A percentile compares a stretch with the other conserved stretches of the same genome.
phyloP scores from a whole-genome alignment of 345 rosid genomes.

The Brassica napus region DNA sequence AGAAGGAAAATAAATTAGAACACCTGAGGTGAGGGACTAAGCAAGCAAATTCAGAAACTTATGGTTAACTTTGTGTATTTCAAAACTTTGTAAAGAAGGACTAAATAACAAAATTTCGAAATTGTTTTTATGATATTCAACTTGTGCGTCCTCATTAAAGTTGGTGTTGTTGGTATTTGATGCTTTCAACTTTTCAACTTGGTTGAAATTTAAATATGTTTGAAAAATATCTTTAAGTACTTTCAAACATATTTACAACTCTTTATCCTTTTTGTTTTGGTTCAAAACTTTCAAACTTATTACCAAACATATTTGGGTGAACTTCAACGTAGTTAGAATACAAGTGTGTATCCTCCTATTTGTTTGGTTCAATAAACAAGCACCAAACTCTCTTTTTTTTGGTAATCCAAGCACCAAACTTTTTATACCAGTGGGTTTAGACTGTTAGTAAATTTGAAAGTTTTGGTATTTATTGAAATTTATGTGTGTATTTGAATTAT shows the following conservation, averaged over 20 bases:
- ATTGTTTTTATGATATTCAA: neutral
- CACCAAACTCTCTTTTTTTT: no score
- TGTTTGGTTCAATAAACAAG: neutral
- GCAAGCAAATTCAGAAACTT: neutral
- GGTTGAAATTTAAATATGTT: constrained; percentile 15
- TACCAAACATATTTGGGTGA: no score
- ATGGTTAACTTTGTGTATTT: neutral
- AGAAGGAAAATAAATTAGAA: neutral
- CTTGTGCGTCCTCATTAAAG: constrained; percentile 17
- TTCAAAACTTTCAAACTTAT: no score
- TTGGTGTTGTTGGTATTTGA: constrained; percentile 31
- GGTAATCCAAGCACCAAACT: no score
- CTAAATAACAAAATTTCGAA: neutral
- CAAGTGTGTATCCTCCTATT: neutral
- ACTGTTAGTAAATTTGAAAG: no score
- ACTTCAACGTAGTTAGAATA: neutral
- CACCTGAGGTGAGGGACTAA: constrained; percentile 7
- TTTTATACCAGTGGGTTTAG: neutral
- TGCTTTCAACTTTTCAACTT: constrained; percentile 29
- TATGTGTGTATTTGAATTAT: neutral
- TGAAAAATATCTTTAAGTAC: neutral
- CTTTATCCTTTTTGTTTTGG: no score
- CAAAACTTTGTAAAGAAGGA: neutral
- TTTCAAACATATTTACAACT: no score
- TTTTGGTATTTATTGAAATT: no score